phyloP scores from a whole-genome alignment of 495 filamentous ascomycete species.

The Neurospora africana region DNA sequence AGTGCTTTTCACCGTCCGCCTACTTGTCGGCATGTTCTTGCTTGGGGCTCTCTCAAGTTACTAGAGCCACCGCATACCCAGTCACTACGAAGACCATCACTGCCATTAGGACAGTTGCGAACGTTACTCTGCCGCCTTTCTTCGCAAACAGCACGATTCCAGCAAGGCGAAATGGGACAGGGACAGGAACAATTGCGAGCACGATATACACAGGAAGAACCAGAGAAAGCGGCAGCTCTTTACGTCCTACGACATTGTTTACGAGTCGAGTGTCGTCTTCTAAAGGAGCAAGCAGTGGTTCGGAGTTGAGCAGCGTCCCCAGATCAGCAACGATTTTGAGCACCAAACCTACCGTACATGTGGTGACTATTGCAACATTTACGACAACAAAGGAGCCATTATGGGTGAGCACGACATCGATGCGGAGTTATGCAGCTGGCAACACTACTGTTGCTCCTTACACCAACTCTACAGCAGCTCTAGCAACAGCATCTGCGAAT shows the following conservation, averaged over 20 bases:
- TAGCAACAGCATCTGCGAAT: background rate
- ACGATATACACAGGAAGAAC: background rate
- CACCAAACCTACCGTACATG: background rate
- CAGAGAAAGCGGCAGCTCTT: background rate
- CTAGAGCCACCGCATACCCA: background rate
- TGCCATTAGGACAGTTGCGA: constrained; percentile 1
- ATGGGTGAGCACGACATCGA: background rate
- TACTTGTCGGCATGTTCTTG: constrained; percentile 24
- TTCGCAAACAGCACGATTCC: constrained; percentile 1
- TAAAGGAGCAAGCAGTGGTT: background rate
- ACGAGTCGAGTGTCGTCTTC: background rate
- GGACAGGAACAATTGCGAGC: background rate
- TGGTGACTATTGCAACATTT: background rate
- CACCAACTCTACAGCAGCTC: background rate
- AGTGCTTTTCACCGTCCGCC: constrained; percentile 9
- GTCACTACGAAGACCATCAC: constrained; percentile 8
- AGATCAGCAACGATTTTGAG: background rate
- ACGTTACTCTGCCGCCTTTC: constrained; percentile 2
- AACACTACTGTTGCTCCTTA: rapidly evolving
- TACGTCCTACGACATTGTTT: background rate
- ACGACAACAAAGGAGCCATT: background rate
- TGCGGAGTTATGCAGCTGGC: background rate
- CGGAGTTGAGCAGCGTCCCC: background rate
- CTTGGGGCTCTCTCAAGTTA: constrained; percentile 10
- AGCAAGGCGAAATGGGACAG: constrained; percentile 1